Evolutionary conservation across 2,329 filamentous ascomycete genomes (phyloP), one percentile per base, ranked within the genome.

Genomic region (Graphilbum sp.): DNA sequence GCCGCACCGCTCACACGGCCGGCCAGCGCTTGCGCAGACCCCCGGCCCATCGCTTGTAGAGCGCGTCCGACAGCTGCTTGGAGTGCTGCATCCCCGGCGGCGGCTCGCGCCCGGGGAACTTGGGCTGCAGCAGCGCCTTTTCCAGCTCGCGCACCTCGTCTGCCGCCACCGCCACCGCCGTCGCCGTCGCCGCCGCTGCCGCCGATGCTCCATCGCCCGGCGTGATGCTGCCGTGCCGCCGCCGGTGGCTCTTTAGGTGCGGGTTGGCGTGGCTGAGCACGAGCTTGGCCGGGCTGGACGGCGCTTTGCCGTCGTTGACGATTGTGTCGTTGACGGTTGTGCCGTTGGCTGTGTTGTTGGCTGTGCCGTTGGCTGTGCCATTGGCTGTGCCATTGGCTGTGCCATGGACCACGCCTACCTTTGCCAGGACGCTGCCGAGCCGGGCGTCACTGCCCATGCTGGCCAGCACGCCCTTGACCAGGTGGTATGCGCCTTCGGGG

Each of bases 1-100:
- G n/a, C n/a, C n/a, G n/a, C n/a, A n/a, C n/a, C n/a, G n/a, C 21
- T 34, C 21, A 46, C 3, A 47, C 42, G 7, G 44, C 45, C 2
- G 46, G 45, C 45, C 43, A 50, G 2, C 47, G 44, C 27, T n/a
- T n/a, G 8, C 77, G 75, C 49, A 96, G 62, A 2, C 85, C 86
- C 41, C 92, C 83, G 3, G 79, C 75, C 90, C 90, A 98, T 32
- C 88, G 73, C 15, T 78, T 75, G 59, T 95, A 96, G 17, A 98
- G 69, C 17, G 93, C 83, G 54, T 95, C 86, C 1, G 83, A 84
- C 29, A 96, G 66, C 53, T 93, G 75, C 52, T 85, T 84, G 46
- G 80, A 82, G 58, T 95, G 88, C 57, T 95, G 87, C 83, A 95
- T 88, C 2, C 86, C 88, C 2, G 75, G 69, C 34, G 60, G 58